A percentile compares a stretch with the other conserved stretches of the same genome.
These are phyloP conservation scores for Mortierella sp. DNA, from an alignment of 371 early-diverging fungal species.

Conservation along the genomic window DNA sequence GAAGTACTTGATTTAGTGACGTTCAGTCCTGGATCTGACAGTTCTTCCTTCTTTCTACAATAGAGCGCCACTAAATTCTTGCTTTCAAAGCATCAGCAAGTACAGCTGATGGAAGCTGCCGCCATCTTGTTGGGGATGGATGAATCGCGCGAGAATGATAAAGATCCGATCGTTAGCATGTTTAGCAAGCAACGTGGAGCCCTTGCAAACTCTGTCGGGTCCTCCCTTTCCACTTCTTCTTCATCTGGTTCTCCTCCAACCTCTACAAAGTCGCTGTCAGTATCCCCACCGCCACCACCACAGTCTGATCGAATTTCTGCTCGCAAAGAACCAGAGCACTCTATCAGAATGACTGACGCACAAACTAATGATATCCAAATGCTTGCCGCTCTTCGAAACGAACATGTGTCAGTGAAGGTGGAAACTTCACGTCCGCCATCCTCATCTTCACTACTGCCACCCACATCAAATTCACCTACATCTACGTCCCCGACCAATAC, in stretches of 20 bases:
- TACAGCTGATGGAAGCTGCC: conserved; percentile 82
- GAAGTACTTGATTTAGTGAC: neutral
- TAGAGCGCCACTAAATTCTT: conserved; percentile 68
- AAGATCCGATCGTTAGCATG: conserved; percentile 42
- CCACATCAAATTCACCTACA: neutral
- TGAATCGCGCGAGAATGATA: conserved; percentile 35
- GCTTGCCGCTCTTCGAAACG: conserved; percentile 28
- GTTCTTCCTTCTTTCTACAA: neutral
- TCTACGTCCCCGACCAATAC: conserved; percentile 7
- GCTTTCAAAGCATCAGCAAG: conserved; percentile 82
- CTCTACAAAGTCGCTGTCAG: conserved; percentile 18
- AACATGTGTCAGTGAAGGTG: neutral
- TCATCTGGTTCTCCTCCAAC: conserved; percentile 34
- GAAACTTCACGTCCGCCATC: neutral
- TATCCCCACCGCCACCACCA: neutral
- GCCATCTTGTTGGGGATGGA: conserved; percentile 74
- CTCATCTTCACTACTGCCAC: too few species aligned
- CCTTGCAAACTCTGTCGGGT: conserved; percentile 21
- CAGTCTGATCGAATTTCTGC: neutral
- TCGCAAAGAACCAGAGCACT: neutral
- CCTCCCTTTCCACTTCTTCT: conserved; percentile 10
- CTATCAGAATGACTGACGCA: conserved; percentile 13
- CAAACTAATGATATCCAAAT: conserved; percentile 35
- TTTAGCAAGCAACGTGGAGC: conserved; percentile 44
- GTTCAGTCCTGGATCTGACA: neutral